Base-by-base conservation (phyloP, 805 yeast species). In the Lachancea sp. region DNA sequence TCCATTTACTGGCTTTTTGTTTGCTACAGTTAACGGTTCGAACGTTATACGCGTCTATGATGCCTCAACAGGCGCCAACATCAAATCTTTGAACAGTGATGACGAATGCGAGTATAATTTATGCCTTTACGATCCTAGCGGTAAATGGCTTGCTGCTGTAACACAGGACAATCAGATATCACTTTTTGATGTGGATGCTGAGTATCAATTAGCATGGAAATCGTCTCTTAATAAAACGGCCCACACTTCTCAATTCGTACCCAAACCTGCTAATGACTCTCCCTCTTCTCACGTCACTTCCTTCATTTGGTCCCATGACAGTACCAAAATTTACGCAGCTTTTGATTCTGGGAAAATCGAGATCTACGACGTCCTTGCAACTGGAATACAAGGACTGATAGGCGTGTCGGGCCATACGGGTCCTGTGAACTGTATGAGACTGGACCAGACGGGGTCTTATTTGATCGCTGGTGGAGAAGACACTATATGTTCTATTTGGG, bases 361-460 rank as follows among this genome's bases (percentile, higher is more conserved):
- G 40, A 70, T 16, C 38, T 56, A 51, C 22, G 49, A 42, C 48
- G 48, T 44, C 11, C 30, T 16, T 25, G 50, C 15, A 26, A 18
- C 12, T 7, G 45, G 46, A 2, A 17, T 60, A 1, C 37, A 31
- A 2, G 36, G 42, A 0, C 15, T 52, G 2, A 45, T 53, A 17
- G 54, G 57, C 4, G 50, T 68, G n/a, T 49, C 58, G 12, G 75
- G 75, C 0, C 85, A 81, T 52, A 65, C 77, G 34, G 72, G 81
- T 1, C 63, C 79, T 1, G 70, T 76, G 2, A 70, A 75, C 2
- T 55, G 73, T 26, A 46, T 78, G 12, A 62, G 63, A 15, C 59
- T 78, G 42, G 84, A 78, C 52, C 81, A 82, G 3, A 55, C 68
- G 41, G 87, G 82, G 0, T 52, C 62, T 18, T 73, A 59, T 51